Percentiles rank a stretch among this genome's conserved stretches.
These are phyloP conservation scores for Myxozyma neglecta DNA, from an alignment of 805 yeast genomes.

Conservation along the genomic window DNA sequence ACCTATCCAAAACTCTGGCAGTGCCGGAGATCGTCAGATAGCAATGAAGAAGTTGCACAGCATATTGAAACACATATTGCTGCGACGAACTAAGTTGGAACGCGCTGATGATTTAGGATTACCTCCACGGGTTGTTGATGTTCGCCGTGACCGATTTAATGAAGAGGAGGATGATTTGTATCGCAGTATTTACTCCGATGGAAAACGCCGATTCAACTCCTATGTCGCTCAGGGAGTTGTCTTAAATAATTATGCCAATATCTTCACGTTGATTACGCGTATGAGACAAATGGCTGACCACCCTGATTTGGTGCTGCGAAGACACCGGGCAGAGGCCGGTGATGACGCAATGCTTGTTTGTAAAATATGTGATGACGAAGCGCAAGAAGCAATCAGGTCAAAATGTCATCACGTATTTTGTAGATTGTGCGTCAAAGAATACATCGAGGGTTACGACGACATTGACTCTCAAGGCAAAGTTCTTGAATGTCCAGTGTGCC, in stretches of 20 bases:
- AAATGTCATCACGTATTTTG: constrained; percentile 94
- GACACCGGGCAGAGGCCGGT: constrained; percentile 48
- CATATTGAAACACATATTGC: constrained; percentile 76
- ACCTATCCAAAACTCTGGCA: constrained; percentile 83
- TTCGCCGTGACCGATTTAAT: constrained; percentile 82
- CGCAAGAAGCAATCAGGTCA: constrained; percentile 94
- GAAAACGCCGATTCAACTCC: constrained; percentile 82
- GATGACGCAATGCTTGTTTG: constrained; percentile 66
- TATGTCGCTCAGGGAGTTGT: constrained; percentile 97
- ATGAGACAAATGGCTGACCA: constrained; percentile 99
- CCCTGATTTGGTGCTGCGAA: constrained; percentile 87
- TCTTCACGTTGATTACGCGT: constrained; percentile 90
- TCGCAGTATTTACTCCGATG: constrained; percentile 80
- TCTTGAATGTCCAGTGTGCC: constrained; percentile 93
- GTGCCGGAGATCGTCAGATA: constrained; percentile 74
- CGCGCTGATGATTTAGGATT: constrained; percentile 96
- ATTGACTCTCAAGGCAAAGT: constrained; percentile 51
- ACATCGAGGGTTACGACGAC: constrained; percentile 61
- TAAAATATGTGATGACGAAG: constrained; percentile 94
- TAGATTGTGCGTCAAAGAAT: constrained; percentile 87
- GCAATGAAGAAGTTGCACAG: constrained; percentile 77
- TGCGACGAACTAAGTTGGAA: constrained; percentile 92
- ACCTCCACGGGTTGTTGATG: constrained; percentile 92
- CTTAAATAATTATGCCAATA: constrained; percentile 92
- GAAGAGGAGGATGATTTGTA: constrained; percentile 94